Base-by-base conservation (phyloP, 2,329 filamentous ascomycete genomes). In the Diaporthe sp. region DNA sequence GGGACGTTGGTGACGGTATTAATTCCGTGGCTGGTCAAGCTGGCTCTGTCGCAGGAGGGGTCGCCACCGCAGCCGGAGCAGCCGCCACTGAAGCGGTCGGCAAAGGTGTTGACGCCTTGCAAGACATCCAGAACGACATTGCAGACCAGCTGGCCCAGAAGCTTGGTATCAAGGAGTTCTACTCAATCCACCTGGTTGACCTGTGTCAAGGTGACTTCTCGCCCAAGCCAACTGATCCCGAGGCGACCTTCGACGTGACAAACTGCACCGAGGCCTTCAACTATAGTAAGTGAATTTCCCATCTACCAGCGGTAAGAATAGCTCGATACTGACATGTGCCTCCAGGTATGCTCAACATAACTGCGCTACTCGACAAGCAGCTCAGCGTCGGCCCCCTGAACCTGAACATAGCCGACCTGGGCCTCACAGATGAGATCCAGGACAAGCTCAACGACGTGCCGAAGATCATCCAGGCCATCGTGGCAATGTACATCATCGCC, bases 81-180 rank as follows among this genome's bases (percentile, higher is more conserved):
- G 71, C 61, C 30, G 74, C 71, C 28, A 77, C 74, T 52, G 54
- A 69, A 10, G 76, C 68, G 15, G 76, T 76, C 7, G 74, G 75
- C 12, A 73, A 78, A 10, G 77, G 77, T 30, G 74, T 77, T 75
- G 75, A 75, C 38, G 75, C 76, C 38, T 73, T 80, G 22, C 77
- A 77, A 13, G 77, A 78, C 35, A 67, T 77, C 28, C 76, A 72
- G 22, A 72, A 78, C 9, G 76, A 77, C 69, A 47, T 76, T 17
- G 80, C 77, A 38, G 76, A 78, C 45, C 57, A 77, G 52, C 77
- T 82, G 68, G 78, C 80, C 13, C 76, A 73, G 22, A 77, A 79
- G 40, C 74, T 83, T 7, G 81, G 81, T 40, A 80, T 83, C 77
- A 77, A 79, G 73, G 77, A 82, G 78, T 82, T 81, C 71, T 83